These are phyloP conservation scores for Fusarium agapanthi DNA, from an alignment of 2,329 filamentous ascomycete species.

Conservation along the genomic window DNA sequence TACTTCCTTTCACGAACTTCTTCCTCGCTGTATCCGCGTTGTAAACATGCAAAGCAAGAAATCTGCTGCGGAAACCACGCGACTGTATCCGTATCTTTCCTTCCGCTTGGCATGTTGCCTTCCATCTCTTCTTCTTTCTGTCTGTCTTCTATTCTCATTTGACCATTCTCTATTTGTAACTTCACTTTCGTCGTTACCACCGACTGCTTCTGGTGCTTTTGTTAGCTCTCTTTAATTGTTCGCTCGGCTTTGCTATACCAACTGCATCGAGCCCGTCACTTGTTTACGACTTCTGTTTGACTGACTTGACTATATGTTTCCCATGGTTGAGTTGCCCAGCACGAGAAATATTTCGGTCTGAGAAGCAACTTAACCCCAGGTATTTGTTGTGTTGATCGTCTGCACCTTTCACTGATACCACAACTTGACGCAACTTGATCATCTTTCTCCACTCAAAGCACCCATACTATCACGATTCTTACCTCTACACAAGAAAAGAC, in stretches of 20 bases:
- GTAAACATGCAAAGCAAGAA: conserved; percentile 28
- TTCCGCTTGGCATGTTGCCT: conserved; percentile 10
- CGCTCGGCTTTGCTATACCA: conserved; percentile 11
- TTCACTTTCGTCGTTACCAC: background rate
- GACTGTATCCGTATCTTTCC: conserved; percentile 12
- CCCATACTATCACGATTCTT: background rate
- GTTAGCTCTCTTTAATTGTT: background rate
- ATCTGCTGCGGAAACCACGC: conserved; percentile 23
- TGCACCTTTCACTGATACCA: background rate
- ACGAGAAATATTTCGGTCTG: background rate
- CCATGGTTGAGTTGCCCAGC: conserved; percentile 9
- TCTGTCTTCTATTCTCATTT: background rate
- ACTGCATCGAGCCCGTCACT: conserved; percentile 2
- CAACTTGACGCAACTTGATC: background rate
- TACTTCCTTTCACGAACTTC: background rate
- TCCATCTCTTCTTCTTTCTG: background rate
- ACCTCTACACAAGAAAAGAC: background rate
- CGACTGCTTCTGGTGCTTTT: background rate
- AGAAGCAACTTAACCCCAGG: conserved; percentile 1
- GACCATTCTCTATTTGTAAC: conserved; percentile 1
- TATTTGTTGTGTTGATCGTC: background rate
- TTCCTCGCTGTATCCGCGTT: conserved; percentile 5
- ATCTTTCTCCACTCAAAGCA: background rate
- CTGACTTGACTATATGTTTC: background rate
- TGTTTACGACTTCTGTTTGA: conserved; percentile 25